Evolutionary conservation across 768 basidiomycete species (phyloP).

Genomic region (Amanita phalloides): DNA sequence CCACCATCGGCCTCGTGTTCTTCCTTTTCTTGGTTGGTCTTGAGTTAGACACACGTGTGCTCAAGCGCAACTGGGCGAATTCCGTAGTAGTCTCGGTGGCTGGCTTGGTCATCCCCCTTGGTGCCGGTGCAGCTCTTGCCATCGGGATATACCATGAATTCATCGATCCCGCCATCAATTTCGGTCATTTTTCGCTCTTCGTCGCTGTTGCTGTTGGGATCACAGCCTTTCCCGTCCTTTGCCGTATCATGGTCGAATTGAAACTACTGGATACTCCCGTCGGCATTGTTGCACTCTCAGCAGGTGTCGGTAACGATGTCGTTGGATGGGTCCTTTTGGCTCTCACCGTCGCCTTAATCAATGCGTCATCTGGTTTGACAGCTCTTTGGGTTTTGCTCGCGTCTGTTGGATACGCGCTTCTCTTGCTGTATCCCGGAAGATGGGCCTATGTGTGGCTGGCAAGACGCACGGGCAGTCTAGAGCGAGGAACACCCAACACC

Average conservation of each 20-base stretch:
- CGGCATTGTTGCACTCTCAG: slow-evolving; percentile 73
- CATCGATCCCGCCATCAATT: slow-evolving; percentile 42
- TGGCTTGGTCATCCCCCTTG: slow-evolving; percentile 71
- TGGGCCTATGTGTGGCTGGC: slow-evolving; percentile 61
- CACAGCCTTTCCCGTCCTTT: slow-evolving; percentile 75
- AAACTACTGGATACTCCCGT: slow-evolving; percentile 78
- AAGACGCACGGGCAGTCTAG: slow-evolving; percentile 57
- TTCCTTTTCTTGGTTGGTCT: slow-evolving; percentile 81
- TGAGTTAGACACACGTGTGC: slow-evolving; percentile 67
- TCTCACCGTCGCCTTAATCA: slow-evolving; percentile 74
- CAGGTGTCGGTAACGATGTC: slow-evolving; percentile 71
- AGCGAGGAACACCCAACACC: slow-evolving; percentile 60
- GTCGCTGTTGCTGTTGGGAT: slow-evolving; percentile 75
- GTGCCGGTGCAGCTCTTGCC: slow-evolving; percentile 64
- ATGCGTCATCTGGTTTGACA: slow-evolving; percentile 60
- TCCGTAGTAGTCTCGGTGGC: slow-evolving; percentile 50
- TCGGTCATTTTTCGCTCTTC: slow-evolving; percentile 80
- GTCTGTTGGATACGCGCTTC: slow-evolving; percentile 50
- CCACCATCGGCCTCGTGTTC: slow-evolving; percentile 65
- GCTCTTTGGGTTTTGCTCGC: slow-evolving; percentile 76
- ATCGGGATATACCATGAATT: slow-evolving; percentile 71
- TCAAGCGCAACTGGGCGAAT: slow-evolving; percentile 51
- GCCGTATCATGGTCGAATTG: slow-evolving; percentile 75
- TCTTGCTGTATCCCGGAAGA: slow-evolving; percentile 55
- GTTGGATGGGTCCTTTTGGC: slow-evolving; percentile 83